Percentiles rank a stretch among this genome's conserved stretches.
These are phyloP conservation scores for Tricholoma sp. DNA, from an alignment of 768 basidiomycete genomes.

Conservation along the genomic window DNA sequence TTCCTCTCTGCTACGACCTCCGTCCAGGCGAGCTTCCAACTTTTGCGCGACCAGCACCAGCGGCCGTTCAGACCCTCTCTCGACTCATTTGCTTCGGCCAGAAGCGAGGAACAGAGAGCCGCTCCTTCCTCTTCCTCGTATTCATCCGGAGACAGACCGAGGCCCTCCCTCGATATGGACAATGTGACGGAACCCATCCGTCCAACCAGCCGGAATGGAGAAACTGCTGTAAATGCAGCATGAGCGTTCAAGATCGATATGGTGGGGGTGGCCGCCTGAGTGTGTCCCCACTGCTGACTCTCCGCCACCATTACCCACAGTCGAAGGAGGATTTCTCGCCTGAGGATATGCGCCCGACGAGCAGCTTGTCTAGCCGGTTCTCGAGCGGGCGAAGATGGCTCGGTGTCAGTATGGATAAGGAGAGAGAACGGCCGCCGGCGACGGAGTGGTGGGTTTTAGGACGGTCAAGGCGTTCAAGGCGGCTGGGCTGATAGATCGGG, in stretches of 20 bases:
- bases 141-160: neutral
- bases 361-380: constrained; percentile 29
- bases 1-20: neutral
- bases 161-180: neutral
- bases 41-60: constrained; percentile 3
- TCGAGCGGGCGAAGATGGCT: constrained; percentile 5
- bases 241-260: constrained; percentile 55
- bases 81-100: constrained; percentile 1
- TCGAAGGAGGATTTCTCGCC: constrained; percentile 13
- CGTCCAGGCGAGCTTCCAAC: neutral
- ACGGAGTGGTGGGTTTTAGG: constrained; percentile 67
- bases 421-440: constrained; percentile 16
- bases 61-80: neutral
- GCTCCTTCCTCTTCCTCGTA: neutral
- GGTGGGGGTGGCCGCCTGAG: neutral
- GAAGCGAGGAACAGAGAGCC: neutral
- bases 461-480: constrained; percentile 72
- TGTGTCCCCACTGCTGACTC: neutral
- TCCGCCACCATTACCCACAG: constrained; percentile 4
- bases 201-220: neutral
- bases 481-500: constrained; percentile 50
- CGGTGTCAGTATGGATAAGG: constrained; percentile 8
- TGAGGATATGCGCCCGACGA: constrained; percentile 25
- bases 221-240: constrained; percentile 51
- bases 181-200: neutral